These are phyloP conservation scores for Acanthamoeba sp. DNA, from an alignment of 208 protist species.

Conservation along the genomic window DNA sequence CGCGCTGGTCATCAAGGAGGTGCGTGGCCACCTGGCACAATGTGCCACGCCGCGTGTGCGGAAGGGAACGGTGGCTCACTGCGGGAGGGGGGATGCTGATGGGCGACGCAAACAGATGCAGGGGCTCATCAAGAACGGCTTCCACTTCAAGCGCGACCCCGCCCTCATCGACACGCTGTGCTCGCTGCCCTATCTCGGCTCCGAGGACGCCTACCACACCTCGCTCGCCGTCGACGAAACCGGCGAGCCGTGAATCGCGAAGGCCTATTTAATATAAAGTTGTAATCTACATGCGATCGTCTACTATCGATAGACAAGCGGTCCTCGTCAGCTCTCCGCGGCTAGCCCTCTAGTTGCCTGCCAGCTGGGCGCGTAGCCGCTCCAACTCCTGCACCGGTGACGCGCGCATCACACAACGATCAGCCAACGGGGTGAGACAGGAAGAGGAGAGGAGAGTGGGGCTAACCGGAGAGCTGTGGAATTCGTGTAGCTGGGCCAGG, in stretches of 20 bases:
- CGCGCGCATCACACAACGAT: background rate
- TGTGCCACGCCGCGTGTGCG: no score
- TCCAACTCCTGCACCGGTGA: background rate
- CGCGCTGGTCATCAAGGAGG: conserved; percentile 7
- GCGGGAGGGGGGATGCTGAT: no score
- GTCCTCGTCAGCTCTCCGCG: no score
- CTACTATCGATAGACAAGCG: no score
- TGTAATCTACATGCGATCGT: no score
- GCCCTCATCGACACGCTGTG: background rate
- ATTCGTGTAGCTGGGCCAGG: background rate
- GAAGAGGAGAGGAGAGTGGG: background rate
- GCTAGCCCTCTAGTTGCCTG: no score
- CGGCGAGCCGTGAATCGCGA: background rate
- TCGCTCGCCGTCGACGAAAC: background rate
- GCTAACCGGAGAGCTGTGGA: background rate
- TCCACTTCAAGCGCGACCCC: conserved; percentile 1
- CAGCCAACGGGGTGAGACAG: no score
- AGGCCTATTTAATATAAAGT: no score
- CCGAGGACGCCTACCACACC: background rate
- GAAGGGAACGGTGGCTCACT: no score
- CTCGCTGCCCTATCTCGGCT: conserved; percentile 24
- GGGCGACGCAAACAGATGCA: no score
- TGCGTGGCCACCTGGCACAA: no score
- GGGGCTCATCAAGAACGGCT: background rate
- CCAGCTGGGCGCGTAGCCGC: background rate